Evolutionary conservation across 768 basidiomycete genomes (phyloP), one percentile per base, ranked within the genome.

Genomic region (Zangia roseola): DNA sequence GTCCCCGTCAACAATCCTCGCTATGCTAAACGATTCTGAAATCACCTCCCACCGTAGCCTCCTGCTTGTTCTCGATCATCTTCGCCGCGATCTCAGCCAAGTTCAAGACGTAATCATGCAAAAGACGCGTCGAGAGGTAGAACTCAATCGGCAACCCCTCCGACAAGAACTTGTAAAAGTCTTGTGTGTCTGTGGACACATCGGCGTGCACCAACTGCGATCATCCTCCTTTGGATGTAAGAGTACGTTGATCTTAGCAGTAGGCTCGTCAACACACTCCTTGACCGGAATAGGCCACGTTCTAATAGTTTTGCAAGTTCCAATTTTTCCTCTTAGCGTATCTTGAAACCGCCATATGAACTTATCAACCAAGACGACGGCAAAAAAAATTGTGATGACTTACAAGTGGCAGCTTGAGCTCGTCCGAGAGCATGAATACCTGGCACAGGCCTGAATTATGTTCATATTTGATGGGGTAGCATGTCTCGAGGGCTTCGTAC

Each of bases 31-130:
- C 21, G 6, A 21, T 10, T 21, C 5, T 13, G n/a, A 25, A n/a
- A 13, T 38, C 26, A 30, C 20, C 17, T n/a, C 67, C 20, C 52
- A 88, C 89, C 88, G 93, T 89, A 0, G 91, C 91, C 64, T 97
- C 92, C 69, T 99, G 95, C 74, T 99, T 99, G 70, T 97, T 98
- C 72, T 98, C 94, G 49, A 98, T 97, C 12, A 94, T 98, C 73
- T 94, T 95, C 35, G 97, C 94, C 9, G 94, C 94, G 55, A 98
- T 97, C 69, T 98, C 97, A 0, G 95, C 93, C 43, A 97, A n/a
- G n/a, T n/a, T n/a, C n/a, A n/a, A 79, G 82, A 98, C 97, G 68
- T 97, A 97, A 64, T 98, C 97, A 60, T 97, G 95, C 2, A 99
- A 72, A 49, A 88, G 73, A 64, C 92, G 87, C 0, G 91, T 92